Evolutionary conservation across 768 basidiomycete species (phyloP).

Genomic region (Clavaria fumosa): DNA sequence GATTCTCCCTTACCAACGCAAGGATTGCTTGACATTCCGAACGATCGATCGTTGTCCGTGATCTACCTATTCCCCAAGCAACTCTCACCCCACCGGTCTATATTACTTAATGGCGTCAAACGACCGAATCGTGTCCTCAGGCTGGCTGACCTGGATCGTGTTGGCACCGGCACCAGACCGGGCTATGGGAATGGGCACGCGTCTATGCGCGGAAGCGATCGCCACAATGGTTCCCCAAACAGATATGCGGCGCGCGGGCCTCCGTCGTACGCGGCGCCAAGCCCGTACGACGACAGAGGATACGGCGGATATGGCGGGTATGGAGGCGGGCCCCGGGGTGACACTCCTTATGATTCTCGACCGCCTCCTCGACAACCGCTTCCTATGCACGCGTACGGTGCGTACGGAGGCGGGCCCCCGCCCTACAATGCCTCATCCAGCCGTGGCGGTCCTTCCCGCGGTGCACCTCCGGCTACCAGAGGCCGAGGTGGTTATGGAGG

Average conservation of each 20-base stretch:
- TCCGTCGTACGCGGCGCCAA: slow-evolving; percentile 6
- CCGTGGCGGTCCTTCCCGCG: background rate
- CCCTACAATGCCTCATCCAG: background rate
- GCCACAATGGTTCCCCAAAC: no score
- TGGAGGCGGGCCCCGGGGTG: slow-evolving; percentile 21
- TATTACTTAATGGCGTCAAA: slow-evolving; percentile 60
- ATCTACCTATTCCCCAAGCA: slow-evolving; percentile 86
- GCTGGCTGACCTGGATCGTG: slow-evolving; percentile 54
- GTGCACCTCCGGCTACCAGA: no score
- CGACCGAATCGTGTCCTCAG: slow-evolving; percentile 45
- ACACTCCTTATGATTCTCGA: no score
- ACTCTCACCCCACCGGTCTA: slow-evolving; percentile 67
- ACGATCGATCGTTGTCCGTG: slow-evolving; percentile 78
- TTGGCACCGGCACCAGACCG: slow-evolving; percentile 31
- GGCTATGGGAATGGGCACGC: slow-evolving; percentile 22
- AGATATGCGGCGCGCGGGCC: slow-evolving; percentile 18
- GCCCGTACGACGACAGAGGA: slow-evolving; percentile 17
- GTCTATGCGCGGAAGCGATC: no score
- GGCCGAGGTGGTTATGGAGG: slow-evolving; percentile 25
- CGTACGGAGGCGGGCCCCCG: no score
- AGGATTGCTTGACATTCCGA: slow-evolving; percentile 62
- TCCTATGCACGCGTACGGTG: no score
- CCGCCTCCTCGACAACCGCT: no score
- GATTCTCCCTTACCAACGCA: slow-evolving; percentile 50
- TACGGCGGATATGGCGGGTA: slow-evolving; percentile 14